Conservation (phyloP, 805 yeast species). For the Lipomyces yamanashiensis region DNA sequence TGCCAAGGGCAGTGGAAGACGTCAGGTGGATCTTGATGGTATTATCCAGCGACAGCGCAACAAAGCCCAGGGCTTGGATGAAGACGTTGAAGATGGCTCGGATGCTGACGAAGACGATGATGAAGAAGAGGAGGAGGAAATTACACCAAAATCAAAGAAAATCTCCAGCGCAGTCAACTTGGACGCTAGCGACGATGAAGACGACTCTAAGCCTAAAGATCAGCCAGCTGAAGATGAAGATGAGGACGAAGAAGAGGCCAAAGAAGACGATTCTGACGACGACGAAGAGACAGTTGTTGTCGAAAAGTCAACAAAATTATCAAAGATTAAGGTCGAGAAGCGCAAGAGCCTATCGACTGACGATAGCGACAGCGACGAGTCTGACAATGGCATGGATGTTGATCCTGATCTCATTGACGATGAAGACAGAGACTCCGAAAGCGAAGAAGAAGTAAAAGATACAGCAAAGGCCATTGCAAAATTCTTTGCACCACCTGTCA, state of each 20-base stretch:
- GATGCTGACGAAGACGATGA: slow-evolving; percentile 41
- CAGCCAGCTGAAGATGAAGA: slow-evolving; percentile 33
- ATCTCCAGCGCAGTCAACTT: neutral
- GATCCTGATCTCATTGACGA: slow-evolving; percentile 46
- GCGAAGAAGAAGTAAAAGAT: slow-evolving; percentile 57
- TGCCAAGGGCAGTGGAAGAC: slow-evolving; percentile 43
- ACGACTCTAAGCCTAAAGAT: slow-evolving; percentile 50
- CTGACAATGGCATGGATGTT: slow-evolving; percentile 41
- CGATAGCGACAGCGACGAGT: slow-evolving; percentile 49
- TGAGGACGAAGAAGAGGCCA: slow-evolving; percentile 44
- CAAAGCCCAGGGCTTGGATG: slow-evolving; percentile 44
- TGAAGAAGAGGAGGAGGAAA: neutral
- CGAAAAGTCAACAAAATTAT: slow-evolving; percentile 19
- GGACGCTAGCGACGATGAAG: slow-evolving; percentile 47
- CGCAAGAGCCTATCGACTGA: slow-evolving; percentile 42
- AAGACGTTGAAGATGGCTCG: slow-evolving; percentile 17
- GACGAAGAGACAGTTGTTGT: slow-evolving; percentile 26
- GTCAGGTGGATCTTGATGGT: slow-evolving; percentile 83
- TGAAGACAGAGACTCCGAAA: slow-evolving; percentile 46
- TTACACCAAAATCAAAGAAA: neutral
- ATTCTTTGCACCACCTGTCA: slow-evolving; percentile 67
- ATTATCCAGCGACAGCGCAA: slow-evolving; percentile 90
- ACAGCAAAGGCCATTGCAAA: slow-evolving; percentile 81
- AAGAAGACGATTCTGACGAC: slow-evolving; percentile 47
- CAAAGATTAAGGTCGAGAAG: neutral